A percentile compares a stretch with the other conserved stretches of the same genome.
Evolutionary conservation across 2,329 filamentous ascomycete species (phyloP).

Genomic region (Diaporthe citri): DNA sequence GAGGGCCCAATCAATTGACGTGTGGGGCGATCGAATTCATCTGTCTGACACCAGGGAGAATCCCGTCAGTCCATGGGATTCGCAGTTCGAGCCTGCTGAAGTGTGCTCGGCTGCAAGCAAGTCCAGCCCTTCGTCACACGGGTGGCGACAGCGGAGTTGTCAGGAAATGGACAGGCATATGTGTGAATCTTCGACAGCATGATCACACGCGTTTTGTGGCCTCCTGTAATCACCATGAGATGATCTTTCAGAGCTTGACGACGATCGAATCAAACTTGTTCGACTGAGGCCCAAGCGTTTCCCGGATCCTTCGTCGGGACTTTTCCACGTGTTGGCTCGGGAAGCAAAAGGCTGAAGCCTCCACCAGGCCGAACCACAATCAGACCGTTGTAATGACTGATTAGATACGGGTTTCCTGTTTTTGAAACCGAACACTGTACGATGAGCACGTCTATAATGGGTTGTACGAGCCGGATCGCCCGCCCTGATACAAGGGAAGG

Average conservation of each 20-base stretch:
- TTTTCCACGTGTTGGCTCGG: slow-evolving; percentile 24
- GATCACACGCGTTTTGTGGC: neutral
- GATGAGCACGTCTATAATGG: neutral
- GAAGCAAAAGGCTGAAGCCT: slow-evolving; percentile 5
- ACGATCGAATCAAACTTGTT: slow-evolving; percentile 8
- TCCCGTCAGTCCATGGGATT: slow-evolving; percentile 7
- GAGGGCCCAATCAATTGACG: slow-evolving; percentile 20
- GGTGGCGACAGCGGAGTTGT: slow-evolving; percentile 20
- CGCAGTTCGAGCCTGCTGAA: slow-evolving; percentile 1
- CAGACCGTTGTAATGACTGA: slow-evolving; percentile 5
- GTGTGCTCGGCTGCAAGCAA: slow-evolving; percentile 3
- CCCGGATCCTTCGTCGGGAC: slow-evolving; percentile 19
- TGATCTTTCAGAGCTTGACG: neutral
- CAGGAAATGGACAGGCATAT: neutral
- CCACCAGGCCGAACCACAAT: slow-evolving; percentile 12
- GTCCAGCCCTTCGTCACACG: slow-evolving; percentile 22
- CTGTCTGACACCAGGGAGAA: slow-evolving; percentile 16
- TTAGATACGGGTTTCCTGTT: neutral
- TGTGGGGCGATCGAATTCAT: slow-evolving; percentile 27
- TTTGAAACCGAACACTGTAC: slow-evolving; percentile 3
- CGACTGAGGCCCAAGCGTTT: neutral
- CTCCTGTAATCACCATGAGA: slow-evolving; percentile 8
- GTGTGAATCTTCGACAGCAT: slow-evolving; percentile 7
- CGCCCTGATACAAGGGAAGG: neutral
- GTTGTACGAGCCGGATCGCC: slow-evolving; percentile 4